These are phyloP conservation scores for Cymbidium sinense DNA, from an alignment of 106 monocot species.

Conservation along the genomic window DNA sequence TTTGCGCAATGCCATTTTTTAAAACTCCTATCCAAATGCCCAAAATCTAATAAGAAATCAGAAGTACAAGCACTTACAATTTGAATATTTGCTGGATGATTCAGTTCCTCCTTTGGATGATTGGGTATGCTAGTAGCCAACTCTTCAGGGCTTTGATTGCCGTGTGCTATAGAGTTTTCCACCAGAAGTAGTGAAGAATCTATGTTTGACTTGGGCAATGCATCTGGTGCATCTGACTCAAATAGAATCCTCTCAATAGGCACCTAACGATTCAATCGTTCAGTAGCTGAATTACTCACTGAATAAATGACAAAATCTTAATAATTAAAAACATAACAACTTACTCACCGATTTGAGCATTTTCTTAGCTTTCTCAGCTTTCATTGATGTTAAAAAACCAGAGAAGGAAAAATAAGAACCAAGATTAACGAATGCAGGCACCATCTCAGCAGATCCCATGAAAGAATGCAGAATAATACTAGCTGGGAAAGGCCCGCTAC, in stretches of 20 bases:
- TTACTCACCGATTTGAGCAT: conserved; percentile 35
- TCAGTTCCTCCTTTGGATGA: conserved; percentile 29
- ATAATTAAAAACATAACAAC: neutral
- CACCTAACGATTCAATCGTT: conserved; percentile 25
- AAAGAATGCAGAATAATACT: conserved; percentile 89
- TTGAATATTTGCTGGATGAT: conserved; percentile 70
- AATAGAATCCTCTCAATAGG: conserved; percentile 54
- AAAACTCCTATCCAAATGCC: neutral
- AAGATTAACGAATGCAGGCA: conserved; percentile 54
- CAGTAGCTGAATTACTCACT: neutral
- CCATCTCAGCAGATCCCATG: conserved; percentile 91
- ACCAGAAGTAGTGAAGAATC: conserved; percentile 17
- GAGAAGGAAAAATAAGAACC: conserved; percentile 93
- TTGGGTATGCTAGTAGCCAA: conserved; percentile 3
- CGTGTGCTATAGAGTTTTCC: conserved; percentile 20
- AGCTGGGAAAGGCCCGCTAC: conserved; percentile 68
- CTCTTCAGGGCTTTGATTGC: conserved; percentile 11
- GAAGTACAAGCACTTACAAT: conserved; percentile 25
- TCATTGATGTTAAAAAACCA: conserved; percentile 63
- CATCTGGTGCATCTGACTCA: conserved; percentile 69
- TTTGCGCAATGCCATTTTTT: neutral
- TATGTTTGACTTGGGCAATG: conserved; percentile 30
- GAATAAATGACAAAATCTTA: neutral
- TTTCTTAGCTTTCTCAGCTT: conserved; percentile 54
- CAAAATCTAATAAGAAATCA: conserved; percentile 1